Evolutionary conservation across 2,329 filamentous ascomycete species (phyloP), one percentile per base, ranked within the genome.

Genomic region (Diaporthe sp.): DNA sequence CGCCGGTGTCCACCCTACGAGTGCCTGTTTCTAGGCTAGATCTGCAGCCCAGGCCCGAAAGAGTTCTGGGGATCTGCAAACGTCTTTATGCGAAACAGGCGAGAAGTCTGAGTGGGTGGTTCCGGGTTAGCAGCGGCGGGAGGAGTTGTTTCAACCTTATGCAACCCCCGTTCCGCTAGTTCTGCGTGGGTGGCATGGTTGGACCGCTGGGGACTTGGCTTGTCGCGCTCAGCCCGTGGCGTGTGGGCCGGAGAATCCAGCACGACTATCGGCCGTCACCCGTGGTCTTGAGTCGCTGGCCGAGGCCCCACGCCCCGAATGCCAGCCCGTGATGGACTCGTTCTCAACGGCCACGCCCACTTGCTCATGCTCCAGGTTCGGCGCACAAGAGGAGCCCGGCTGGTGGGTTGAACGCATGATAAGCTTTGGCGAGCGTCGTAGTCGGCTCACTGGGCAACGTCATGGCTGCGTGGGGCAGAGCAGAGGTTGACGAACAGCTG

Each of bases 71-170:
- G 73, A 75, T 75, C 73, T 50, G 55, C 70, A 72, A 69, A 47
- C 70, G 61, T 39, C 44, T 75, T 59, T 53, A 75, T 75, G 70
- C 70, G 70, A 72, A 66, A 75, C 73, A 72, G 42, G 44, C 73
- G 39, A 61, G 61, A 59, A 58, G 53, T 59, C 73, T 72, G 70
- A 61, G 61, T 74, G 73, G 53, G n/a, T 50, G 59, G 61, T 65
- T 58, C 53, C 61, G 58, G 59, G 59, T 61, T 71, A 19, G 37
- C 27, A 51, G 47, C 50, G 53, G 71, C 61, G 53, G 71, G 42
- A 55, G 44, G 73, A 59, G 70, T 27, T 70, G 73, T 75, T 75
- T 72, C 73, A 75, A 73, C 56, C 37, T 61, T 53, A 73, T 69
- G 70, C 73, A 73, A 27, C 32, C 39, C 39, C 39, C 25, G 27